Percentiles rank a stretch among this genome's conserved stretches.
phyloP scores from a whole-genome alignment of 805 yeast species.

The Kurtzmaniella fragi region DNA sequence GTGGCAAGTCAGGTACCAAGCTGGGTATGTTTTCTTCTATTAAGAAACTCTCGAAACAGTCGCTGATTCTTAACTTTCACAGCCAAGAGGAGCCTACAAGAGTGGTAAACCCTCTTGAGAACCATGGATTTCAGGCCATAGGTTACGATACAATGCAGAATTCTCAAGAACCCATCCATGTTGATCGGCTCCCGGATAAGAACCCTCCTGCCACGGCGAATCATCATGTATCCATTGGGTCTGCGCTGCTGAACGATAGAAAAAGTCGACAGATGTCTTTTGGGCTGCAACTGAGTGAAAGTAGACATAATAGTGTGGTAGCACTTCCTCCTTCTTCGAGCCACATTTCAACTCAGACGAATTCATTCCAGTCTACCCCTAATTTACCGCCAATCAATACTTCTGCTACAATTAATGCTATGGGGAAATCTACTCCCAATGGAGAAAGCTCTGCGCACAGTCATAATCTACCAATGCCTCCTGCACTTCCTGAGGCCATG shows the following conservation, averaged over 20 bases:
- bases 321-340: neutral
- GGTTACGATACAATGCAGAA: conserved; percentile 24
- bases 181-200: conserved; percentile 20
- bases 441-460: neutral
- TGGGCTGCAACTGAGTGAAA: neutral
- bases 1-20: neutral
- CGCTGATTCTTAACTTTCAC: neutral
- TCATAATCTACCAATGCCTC: neutral
- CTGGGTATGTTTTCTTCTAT: neutral
- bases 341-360: neutral
- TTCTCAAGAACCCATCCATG: conserved; percentile 26
- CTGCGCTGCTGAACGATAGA: neutral
- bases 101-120: neutral
- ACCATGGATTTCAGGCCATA: conserved; percentile 28
- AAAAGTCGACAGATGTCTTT: neutral
- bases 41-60: neutral
- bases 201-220: too few species aligned
- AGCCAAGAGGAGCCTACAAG: neutral
- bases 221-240: neutral
- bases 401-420: too few species aligned
- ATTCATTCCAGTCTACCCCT: neutral
- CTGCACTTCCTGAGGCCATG: neutral
- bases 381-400: too few species aligned
- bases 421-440: neutral
- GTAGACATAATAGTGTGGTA: neutral